A percentile compares a stretch with the other conserved stretches of the same genome.
Evolutionary conservation across 2,329 filamentous ascomycete species (phyloP).

Genomic region (Sporothrix variecibatus): DNA sequence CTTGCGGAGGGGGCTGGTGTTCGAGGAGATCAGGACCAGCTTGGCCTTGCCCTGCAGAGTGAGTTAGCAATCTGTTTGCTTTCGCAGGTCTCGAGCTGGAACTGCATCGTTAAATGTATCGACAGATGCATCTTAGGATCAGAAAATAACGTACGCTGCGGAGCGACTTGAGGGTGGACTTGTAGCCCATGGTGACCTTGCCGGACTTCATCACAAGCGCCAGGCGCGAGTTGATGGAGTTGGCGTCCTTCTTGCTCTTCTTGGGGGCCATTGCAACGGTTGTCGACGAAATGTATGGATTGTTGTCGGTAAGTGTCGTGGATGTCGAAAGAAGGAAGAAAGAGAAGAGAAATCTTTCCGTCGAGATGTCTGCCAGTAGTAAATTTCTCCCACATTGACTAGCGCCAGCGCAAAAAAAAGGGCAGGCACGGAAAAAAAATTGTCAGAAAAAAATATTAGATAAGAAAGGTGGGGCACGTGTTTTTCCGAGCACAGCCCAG

Average conservation of each 20-base stretch:
- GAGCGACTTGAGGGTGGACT: constrained; percentile 57
- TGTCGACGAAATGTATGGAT: constrained; percentile 39
- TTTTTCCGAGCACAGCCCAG: constrained; percentile 28
- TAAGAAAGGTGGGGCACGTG: constrained; percentile 13
- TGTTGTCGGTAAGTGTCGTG: constrained; percentile 25
- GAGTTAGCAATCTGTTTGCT: constrained; percentile 8
- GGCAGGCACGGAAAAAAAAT: constrained; percentile 21
- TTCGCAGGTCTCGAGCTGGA: background rate
- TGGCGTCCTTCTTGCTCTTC: constrained; percentile 62
- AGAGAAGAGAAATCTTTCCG: background rate
- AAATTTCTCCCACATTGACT: background rate
- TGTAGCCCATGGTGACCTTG: constrained; percentile 88
- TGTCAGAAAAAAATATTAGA: constrained; percentile 5
- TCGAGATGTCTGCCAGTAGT: background rate
- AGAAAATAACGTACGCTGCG: constrained; percentile 28
- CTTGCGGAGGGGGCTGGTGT: constrained; percentile 97
- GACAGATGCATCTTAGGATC: background rate
- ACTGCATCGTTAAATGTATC: background rate
- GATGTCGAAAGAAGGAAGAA: constrained; percentile 21
- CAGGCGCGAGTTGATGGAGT: constrained; percentile 58
- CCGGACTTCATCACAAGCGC: constrained; percentile 66
- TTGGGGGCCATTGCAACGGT: constrained; percentile 62
- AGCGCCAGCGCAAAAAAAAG: constrained; percentile 3
- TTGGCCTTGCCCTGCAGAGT: constrained; percentile 78
- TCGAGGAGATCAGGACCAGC: constrained; percentile 87